Evolutionary conservation across 345 rosid genomes (phyloP), one percentile per base, ranked within the genome.

Genomic region (Melaleuca alternifolia): DNA sequence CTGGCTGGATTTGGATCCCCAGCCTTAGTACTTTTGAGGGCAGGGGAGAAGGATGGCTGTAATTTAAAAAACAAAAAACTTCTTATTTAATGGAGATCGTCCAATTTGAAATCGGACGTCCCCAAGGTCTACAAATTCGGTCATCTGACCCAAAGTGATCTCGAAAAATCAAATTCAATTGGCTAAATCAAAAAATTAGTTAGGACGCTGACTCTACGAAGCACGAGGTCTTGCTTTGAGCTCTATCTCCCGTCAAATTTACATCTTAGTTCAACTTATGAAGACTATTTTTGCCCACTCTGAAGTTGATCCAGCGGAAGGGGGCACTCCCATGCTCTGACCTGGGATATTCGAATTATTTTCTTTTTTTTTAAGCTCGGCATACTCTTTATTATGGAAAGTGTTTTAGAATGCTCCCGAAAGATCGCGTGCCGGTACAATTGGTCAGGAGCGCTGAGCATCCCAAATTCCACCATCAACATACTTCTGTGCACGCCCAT

Each of bases 381-480:
- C 4, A 41, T 2, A 7, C 65, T 59, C 1, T 26, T 59, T 57
- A 59, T 26, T 54, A 61, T 18, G 15, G 9, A 13, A 1, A n/a
- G 2, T 28, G 5, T 61, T 61, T 0, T 3, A 28, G 15, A 28
- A 0, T 61, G 33, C 30, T 62, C 0, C 18, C 11, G 9, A 62
- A 62, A 3, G 16, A 14, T 1, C 3, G 5, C 11, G 11, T 1
- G 1, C 33, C 7, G 3, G 0, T 20, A 6, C 5, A 15, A 33
- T 65, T 10, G 33, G 1, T 16, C 1, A 0, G 11, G 7, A 33
- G 24, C 46, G 16, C 46, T 1, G 0, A 18, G 10, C 9, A 65
- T 65, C 24, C 9, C 1, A 0, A 18, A 65, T 33, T 33, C 12
- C 46, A 0, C 10, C 23, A 0, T 16, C 0, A 33, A 0, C 41